Percentiles rank a stretch among this genome's conserved stretches.
These are phyloP conservation scores for Mycena alexandri DNA, from an alignment of 768 basidiomycete genomes.

Conservation along the genomic window DNA sequence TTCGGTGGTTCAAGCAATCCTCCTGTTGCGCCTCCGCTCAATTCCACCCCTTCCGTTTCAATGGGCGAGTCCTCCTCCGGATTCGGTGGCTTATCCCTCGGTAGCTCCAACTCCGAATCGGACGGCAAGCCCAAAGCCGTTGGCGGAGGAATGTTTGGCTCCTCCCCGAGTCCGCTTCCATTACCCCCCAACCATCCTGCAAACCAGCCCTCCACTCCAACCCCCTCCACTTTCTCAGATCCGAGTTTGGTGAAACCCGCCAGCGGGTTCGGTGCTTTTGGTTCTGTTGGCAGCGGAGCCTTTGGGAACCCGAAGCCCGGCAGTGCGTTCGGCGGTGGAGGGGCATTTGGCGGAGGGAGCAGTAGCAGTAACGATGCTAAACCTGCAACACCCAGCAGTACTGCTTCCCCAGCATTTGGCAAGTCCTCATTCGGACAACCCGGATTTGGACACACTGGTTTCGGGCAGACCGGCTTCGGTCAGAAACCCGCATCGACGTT, in stretches of 20 bases:
- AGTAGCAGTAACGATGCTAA: slow-evolving; percentile 10
- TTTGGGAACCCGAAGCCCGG: slow-evolving; percentile 48
- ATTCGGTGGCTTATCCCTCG: slow-evolving; percentile 49
- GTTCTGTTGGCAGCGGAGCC: slow-evolving; percentile 40
- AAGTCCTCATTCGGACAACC: slow-evolving; percentile 41
- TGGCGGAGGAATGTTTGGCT: slow-evolving; percentile 48
- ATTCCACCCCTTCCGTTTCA: slow-evolving; percentile 35
- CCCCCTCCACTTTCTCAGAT: slow-evolving; percentile 32
- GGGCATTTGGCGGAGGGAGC: slow-evolving; percentile 38
- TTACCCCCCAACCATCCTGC: slow-evolving; percentile 42
- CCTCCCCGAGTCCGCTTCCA: slow-evolving; percentile 37
- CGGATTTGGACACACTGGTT: slow-evolving; percentile 46
- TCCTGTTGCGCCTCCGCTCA: slow-evolving; percentile 36
- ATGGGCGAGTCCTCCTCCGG: slow-evolving; percentile 50
- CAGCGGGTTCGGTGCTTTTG: slow-evolving; percentile 42
- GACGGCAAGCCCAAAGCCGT: slow-evolving; percentile 39
- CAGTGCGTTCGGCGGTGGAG: slow-evolving; percentile 55
- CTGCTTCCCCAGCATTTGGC: slow-evolving; percentile 36
- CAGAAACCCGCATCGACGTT: slow-evolving; percentile 38
- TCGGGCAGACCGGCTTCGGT: slow-evolving; percentile 52
- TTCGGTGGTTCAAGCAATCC: slow-evolving; percentile 44
- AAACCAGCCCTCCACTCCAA: slow-evolving; percentile 32
- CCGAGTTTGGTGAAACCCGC: slow-evolving; percentile 37
- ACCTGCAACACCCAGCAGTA: slow-evolving; percentile 15
- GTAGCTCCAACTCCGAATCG: slow-evolving; percentile 39